Evolutionary conservation across 306 rosid species (phyloP).

Genomic region (Acacia melanoxylon): DNA sequence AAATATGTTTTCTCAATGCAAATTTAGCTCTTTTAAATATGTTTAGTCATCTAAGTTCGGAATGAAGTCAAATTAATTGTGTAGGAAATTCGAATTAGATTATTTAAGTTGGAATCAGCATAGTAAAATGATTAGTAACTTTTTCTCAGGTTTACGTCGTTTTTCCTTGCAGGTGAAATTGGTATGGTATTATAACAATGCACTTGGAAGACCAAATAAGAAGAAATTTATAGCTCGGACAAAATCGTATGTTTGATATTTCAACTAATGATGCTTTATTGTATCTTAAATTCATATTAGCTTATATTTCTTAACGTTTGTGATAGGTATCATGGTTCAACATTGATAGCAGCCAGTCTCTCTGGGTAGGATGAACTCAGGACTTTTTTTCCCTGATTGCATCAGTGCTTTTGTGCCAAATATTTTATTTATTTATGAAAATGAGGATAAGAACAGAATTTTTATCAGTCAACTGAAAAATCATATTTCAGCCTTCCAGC

Average conservation of each 20-base stretch:
- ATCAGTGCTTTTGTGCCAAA: not conserved
- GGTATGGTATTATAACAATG: conserved; percentile 95
- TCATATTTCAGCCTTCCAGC: conserved; percentile 73
- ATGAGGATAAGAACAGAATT: not conserved
- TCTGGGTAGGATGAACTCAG: conserved; percentile 65
- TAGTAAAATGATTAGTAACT: conserved; percentile 4
- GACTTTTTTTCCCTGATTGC: not conserved
- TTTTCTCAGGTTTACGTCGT: not conserved
- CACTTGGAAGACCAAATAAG: conserved; percentile 89
- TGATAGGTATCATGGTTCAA: conserved; percentile 93
- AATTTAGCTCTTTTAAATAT: conserved; percentile 13
- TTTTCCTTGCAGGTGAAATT: conserved; percentile 78
- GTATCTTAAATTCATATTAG: conserved; percentile 25
- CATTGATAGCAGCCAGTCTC: conserved; percentile 89
- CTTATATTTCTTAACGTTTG: conserved; percentile 22
- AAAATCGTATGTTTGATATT: conserved; percentile 64
- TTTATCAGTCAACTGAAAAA: conserved; percentile 25
- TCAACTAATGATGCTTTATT: conserved; percentile 28
- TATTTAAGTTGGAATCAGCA: not conserved
- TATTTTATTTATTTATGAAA: conserved; percentile 2
- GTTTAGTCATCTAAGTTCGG: not conserved
- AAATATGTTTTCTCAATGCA: conserved; percentile 15
- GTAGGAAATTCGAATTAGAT: not conserved
- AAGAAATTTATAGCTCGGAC: conserved; percentile 90
- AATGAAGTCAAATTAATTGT: conserved; percentile 16